A percentile compares a stretch with the other conserved stretches of the same genome.
Evolutionary conservation across 768 basidiomycete genomes (phyloP).

Genomic region (Suillus hirtellus): DNA sequence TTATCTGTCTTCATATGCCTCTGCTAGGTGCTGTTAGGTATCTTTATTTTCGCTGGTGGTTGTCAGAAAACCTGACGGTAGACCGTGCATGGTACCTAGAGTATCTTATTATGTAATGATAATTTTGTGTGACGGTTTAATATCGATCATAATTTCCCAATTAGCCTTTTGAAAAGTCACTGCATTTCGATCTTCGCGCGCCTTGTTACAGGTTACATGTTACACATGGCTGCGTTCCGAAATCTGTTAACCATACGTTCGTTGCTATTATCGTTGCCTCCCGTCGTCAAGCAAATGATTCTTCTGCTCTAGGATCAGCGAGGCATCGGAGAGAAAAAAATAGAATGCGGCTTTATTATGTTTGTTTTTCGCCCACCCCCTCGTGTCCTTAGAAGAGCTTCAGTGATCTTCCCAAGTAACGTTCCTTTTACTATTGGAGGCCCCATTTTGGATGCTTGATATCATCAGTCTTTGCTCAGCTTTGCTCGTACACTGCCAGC

Average conservation of each 20-base stretch:
- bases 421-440: not conserved
- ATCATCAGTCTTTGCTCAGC: conserved; percentile 15
- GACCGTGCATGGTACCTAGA: too few relatives aligned
- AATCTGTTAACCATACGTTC: not conserved
- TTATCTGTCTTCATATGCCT: too few relatives aligned
- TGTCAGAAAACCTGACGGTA: too few relatives aligned
- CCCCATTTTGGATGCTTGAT: conserved; percentile 7
- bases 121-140: not conserved
- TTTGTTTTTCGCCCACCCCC: not conserved
- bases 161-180: conserved; percentile 1
- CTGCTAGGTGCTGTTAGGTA: too few relatives aligned
- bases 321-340: not conserved
- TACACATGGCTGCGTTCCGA: not conserved
- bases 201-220: conserved; percentile 4
- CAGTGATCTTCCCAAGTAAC: not conserved
- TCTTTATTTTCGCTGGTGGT: too few relatives aligned
- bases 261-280: conserved; percentile 8
- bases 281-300: conserved; percentile 15
- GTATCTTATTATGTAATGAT: too few relatives aligned
- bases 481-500: conserved; percentile 12
- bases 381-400: conserved; percentile 3
- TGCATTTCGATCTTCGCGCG: not conserved
- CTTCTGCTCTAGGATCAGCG: not conserved
- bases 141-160: conserved; percentile 1
- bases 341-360: not conserved